Conservation (phyloP, 495 filamentous ascomycete species). For the Echria macrotheca region DNA sequence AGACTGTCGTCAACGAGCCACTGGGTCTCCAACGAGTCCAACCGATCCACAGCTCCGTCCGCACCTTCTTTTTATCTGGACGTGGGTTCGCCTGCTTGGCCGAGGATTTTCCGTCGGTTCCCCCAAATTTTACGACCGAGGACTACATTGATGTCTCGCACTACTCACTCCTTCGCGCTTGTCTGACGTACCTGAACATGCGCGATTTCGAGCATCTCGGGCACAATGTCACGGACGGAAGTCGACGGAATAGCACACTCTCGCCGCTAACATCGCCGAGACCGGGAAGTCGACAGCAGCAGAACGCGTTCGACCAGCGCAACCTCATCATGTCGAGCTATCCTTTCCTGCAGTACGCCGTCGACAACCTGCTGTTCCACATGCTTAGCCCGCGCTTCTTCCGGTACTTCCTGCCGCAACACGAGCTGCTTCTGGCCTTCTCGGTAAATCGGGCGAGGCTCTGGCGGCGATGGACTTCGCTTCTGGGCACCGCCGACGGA, state of each 20-base stretch:
- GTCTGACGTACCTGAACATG: conserved; percentile 34
- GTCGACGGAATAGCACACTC: background rate
- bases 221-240: conserved; percentile 5
- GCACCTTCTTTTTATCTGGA: conserved; percentile 32
- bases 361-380: conserved; percentile 31
- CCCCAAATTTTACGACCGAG: conserved; percentile 4
- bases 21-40: conserved; percentile 30
- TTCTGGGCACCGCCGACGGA: conserved; percentile 28
- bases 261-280: background rate
- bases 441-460: conserved; percentile 24
- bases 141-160: conserved; percentile 29
- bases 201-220: conserved; percentile 30
- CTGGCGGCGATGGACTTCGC: conserved; percentile 34
- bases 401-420: conserved; percentile 34
- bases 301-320: conserved; percentile 21
- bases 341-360: conserved; percentile 35
- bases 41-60: conserved; percentile 30
- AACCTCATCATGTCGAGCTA: conserved; percentile 26
- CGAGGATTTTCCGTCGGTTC: conserved; percentile 9
- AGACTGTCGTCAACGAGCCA: conserved; percentile 18
- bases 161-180: conserved; percentile 30
- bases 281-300: conserved; percentile 7
- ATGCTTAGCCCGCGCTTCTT: conserved; percentile 26
- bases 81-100: conserved; percentile 30
- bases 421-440: conserved; percentile 20